phyloP scores from a whole-genome alignment of 1,284 basidiomycete species.

The Mycena sp. region DNA sequence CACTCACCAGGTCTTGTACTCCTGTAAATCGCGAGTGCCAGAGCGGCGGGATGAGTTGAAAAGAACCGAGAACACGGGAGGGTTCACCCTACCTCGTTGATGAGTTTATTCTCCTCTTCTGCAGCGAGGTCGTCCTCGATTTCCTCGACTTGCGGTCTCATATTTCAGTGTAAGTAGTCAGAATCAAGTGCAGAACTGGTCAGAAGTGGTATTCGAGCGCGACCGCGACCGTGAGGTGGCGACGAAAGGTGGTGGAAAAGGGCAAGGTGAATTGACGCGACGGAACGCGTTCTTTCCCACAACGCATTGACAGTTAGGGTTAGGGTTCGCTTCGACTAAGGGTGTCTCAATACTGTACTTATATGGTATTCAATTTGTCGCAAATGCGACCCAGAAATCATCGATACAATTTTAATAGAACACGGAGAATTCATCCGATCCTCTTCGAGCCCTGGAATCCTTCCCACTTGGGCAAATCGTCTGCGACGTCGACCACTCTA shows the following conservation, averaged over 20 bases:
- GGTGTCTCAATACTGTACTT: neutral
- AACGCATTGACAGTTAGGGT: neutral
- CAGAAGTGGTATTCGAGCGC: conserved; percentile 1
- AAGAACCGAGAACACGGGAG: conserved; percentile 1
- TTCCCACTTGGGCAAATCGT: conserved; percentile 42
- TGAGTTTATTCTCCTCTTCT: conserved; percentile 90
- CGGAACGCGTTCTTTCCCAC: conserved; percentile 14
- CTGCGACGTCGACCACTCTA: conserved; percentile 37
- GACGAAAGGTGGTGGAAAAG: neutral
- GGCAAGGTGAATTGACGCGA: conserved; percentile 5
- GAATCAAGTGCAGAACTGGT: neutral
- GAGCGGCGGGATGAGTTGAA: conserved; percentile 17
- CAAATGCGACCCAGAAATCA: neutral
- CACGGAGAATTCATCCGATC: neutral
- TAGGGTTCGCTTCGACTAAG: neutral
- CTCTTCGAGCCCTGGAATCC: conserved; percentile 29
- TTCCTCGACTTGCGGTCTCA: conserved; percentile 79
- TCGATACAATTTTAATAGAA: too few relatives aligned
- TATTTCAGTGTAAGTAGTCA: conserved; percentile 38
- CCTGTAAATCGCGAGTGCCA: conserved; percentile 53
- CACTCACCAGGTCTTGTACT: conserved; percentile 84
- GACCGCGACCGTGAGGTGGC: neutral
- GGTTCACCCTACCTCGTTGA: conserved; percentile 81
- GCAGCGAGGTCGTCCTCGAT: conserved; percentile 85
- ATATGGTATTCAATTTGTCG: neutral